These are phyloP conservation scores for Ilyonectria destructans DNA, from an alignment of 2,329 filamentous ascomycete species.

Conservation along the genomic window DNA sequence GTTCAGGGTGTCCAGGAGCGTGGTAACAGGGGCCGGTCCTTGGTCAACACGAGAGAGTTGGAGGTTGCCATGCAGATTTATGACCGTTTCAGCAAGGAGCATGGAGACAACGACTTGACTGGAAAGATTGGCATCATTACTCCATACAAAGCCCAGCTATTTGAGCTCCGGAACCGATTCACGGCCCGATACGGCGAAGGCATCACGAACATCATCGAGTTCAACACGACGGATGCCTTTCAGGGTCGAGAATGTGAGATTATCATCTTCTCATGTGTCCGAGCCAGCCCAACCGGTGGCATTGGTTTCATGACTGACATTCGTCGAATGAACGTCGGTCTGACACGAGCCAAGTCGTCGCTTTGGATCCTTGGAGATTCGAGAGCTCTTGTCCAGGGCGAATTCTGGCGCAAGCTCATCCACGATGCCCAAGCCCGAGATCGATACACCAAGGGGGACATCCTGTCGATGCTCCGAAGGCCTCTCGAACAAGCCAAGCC, in stretches of 20 bases:
- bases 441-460: conserved; percentile 81
- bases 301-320: conserved; percentile 99
- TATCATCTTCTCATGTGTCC: conserved; percentile 98
- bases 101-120: conserved; percentile 77
- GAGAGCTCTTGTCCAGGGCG: conserved; percentile 85
- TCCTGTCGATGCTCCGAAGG: conserved; percentile 65
- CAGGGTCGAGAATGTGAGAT: conserved; percentile 97
- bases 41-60: conserved; percentile 91
- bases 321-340: conserved; percentile 98
- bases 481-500: conserved; percentile 58
- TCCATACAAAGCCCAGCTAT: conserved; percentile 95
- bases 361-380: conserved; percentile 98
- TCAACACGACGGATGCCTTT: conserved; percentile 99
- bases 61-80: conserved; percentile 90
- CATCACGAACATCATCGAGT: conserved; percentile 88
- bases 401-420: conserved; percentile 92
- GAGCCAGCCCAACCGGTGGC: conserved; percentile 91
- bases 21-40: conserved; percentile 87
- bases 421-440: conserved; percentile 83
- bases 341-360: conserved; percentile 96
- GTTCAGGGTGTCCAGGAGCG: conserved; percentile 89
- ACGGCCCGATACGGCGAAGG: conserved; percentile 78
- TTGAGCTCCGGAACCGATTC: conserved; percentile 85
- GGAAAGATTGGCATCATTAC: conserved; percentile 97
- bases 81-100: conserved; percentile 83